Evolutionary conservation across 2,329 filamentous ascomycete species (phyloP), one percentile per base, ranked within the genome.

Genomic region (Ophiostoma tasmaniense): DNA sequence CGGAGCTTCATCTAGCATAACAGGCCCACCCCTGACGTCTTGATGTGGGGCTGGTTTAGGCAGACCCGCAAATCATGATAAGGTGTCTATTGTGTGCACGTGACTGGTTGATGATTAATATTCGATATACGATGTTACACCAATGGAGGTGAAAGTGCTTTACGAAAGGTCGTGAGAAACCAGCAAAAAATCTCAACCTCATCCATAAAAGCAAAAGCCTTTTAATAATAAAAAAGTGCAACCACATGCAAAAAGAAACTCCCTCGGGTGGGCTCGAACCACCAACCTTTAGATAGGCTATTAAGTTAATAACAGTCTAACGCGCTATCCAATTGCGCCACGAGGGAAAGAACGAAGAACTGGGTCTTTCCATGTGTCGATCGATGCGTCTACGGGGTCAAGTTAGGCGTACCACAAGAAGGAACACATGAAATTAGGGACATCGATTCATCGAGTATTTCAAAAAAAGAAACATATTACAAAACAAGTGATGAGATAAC

Each of bases 301-400:
- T 64, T 64, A 64, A 17, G 5, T 37, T 35, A 64, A 64, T 64
- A 64, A 64, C 61, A 64, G 61, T 64, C 61, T 64, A 64, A 64
- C 61, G 61, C 61, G 61, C 61, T 64, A 64, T 64, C 61, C 61
- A 64, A 64, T 64, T 64, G 61, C 61, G 61, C 61, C 61, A 64
- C 61, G 61, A 64, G 61, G 61, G 61, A 62, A 55, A 13, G 22
- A 61, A 61, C 50, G 25, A 61, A 37, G 30, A 39, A 33, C 35
- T 64, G 61, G 61, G 61, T 37, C 61, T 64, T 20, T 64, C 33
- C 61, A 33, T 39, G 33, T 33, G 35, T 37, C 61, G 61, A 64
- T 17, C 50, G 10, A 3, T 22, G 13, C 50, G 13, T 55, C 50
- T 55, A 55, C 50, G 22, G 13, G n/a, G 7, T 25, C 50, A 55